Base-by-base conservation (phyloP, 495 filamentous ascomycete species). In the Cenococcum geophilum region DNA sequence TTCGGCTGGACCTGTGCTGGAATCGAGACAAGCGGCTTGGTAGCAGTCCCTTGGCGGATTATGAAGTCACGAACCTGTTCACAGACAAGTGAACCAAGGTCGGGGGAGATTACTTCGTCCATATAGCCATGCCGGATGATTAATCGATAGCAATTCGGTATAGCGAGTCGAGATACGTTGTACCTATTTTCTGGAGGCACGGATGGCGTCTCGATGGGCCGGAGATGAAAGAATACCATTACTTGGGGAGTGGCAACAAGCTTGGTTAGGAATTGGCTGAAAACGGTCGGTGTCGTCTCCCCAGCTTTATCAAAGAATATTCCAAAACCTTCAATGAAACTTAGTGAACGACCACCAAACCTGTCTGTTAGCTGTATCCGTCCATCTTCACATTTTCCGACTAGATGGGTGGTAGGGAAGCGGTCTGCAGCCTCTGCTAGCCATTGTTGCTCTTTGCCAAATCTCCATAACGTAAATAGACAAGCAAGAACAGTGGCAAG, bases 371-470 rank as follows among this genome's bases (percentile, higher is more conserved):
- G 64, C 40, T 65, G 56, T 1, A 61, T 25, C 12, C 62, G 51
- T 11, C 63, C 67, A 35, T 63, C 64, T 0, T 68, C 52, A 34
- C 27, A 54, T 1, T 58, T 68, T 10, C 51, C 34, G 21, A 74
- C 60, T 16, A 72, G 57, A 11, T 73, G 58, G 22, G 60, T 66
- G 4, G 64, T 59, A 21, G 77, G 75, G 59, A 87, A 77, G 0
- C 79, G 77, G 60, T 88, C 85, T 48, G 77, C 75, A 0, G 75
- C 77, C 71, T 90, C 87, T 10, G 86, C 80, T 14, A 67, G 74
- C 87, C 87, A 90, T 69, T 90, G 87, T 54, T 80, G 79, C 59
- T 88, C 83, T 70, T 90, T 89, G 16, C 87, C 87, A 58, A 81
- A 89, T 20, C 87, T 81, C 87, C 87, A 90, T 12, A 89, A 75